phyloP scores from a whole-genome alignment of 1,284 basidiomycete genomes.

The Marasmius tenuissimus region DNA sequence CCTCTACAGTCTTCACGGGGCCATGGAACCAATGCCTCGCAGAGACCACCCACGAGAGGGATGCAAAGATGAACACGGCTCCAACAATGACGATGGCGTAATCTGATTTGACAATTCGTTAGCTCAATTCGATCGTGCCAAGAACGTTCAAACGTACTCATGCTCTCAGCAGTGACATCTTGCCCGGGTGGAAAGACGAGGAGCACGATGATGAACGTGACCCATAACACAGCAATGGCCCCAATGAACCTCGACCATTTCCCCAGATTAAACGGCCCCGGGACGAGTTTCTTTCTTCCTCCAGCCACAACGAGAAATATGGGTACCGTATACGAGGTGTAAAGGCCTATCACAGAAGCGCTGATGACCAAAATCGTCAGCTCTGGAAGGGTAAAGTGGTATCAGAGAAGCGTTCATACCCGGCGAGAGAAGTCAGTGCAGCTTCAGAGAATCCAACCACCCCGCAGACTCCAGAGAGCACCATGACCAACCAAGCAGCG shows the following conservation, averaged over 20 bases:
- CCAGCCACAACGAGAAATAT: conserved; percentile 72
- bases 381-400: conserved; percentile 1
- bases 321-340: conserved; percentile 66
- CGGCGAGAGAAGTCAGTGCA: conserved; percentile 64
- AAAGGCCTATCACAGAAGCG: conserved; percentile 68
- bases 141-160: conserved; percentile 39
- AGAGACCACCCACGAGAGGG: conserved; percentile 62
- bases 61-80: conserved; percentile 63
- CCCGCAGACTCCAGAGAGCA: conserved; percentile 55
- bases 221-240: conserved; percentile 62
- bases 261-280: conserved; percentile 63
- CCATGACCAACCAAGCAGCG: conserved; percentile 75
- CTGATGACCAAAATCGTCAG: conserved; percentile 30
- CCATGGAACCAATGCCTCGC: conserved; percentile 73
- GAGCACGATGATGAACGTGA: conserved; percentile 59
- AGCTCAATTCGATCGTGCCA: background rate
- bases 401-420: conserved; percentile 36
- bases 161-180: conserved; percentile 41
- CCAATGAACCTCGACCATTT: conserved; percentile 61
- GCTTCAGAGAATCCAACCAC: conserved; percentile 65
- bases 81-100: conserved; percentile 68
- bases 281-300: conserved; percentile 54
- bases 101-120: conserved; percentile 35
- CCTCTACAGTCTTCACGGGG: conserved; percentile 56
- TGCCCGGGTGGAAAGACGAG: conserved; percentile 58